Evolutionary conservation across 495 filamentous ascomycete genomes (phyloP).

Genomic region (Hyphodiscus hymeniophilus): DNA sequence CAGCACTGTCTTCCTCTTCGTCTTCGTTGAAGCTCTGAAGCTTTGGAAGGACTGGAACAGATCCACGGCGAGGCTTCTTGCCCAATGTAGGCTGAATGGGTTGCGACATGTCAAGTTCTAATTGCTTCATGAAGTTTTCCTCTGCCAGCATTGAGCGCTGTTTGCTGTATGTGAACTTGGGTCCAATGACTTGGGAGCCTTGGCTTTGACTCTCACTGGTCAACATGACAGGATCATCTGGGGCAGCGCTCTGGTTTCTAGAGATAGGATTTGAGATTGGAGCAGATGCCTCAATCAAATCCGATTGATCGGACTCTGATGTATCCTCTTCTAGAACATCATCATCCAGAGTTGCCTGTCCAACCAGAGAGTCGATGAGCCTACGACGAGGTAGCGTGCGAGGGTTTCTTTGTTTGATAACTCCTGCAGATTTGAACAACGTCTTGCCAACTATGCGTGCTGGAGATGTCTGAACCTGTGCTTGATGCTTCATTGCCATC

Average conservation of each 20-base stretch:
- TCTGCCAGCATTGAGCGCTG: constrained; percentile 38
- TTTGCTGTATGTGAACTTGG: constrained; percentile 42
- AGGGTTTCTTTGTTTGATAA: constrained; percentile 13
- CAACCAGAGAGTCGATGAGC: constrained; percentile 46
- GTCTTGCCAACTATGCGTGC: background rate
- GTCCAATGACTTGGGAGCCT: constrained; percentile 17
- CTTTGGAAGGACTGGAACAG: constrained; percentile 23
- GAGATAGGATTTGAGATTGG: background rate
- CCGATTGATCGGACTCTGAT: constrained; percentile 4
- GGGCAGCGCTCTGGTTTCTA: constrained; percentile 6
- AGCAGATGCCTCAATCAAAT: background rate
- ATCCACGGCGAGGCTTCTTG: constrained; percentile 19
- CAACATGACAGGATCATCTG: background rate
- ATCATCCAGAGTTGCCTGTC: constrained; percentile 25
- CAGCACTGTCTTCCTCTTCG: constrained; percentile 42
- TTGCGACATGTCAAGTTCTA: constrained; percentile 23
- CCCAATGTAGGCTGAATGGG: constrained; percentile 10
- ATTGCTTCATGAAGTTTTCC: constrained; percentile 26
- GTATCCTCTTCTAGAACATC: constrained; percentile 6
- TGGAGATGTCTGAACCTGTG: background rate
- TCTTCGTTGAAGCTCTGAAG: constrained; percentile 23
- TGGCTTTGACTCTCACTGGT: constrained; percentile 10
- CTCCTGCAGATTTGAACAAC: constrained; percentile 4
- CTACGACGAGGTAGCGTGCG: constrained; percentile 31
- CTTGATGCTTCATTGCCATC: background rate